Evolutionary conservation across 2,329 filamentous ascomycete species (phyloP).

Genomic region (Cladophialophora carrionii): DNA sequence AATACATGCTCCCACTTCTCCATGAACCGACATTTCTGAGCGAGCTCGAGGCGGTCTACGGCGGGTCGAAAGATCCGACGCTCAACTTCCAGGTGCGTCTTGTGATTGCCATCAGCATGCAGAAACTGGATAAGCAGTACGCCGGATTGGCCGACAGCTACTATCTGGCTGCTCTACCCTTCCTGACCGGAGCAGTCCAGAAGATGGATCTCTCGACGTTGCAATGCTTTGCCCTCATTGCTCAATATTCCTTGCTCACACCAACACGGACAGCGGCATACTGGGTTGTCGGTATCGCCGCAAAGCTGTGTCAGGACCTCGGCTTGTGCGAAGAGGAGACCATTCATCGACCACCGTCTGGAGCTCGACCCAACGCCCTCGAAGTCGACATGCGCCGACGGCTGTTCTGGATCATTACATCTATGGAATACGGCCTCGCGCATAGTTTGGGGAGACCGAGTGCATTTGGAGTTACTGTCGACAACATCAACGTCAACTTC

Average conservation of each 20-base stretch:
- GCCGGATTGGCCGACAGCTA: constrained; percentile 95
- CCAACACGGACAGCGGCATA: constrained; percentile 91
- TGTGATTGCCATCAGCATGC: constrained; percentile 91
- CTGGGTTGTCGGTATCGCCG: constrained; percentile 86
- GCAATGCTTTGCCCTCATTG: constrained; percentile 85
- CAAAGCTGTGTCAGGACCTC: constrained; percentile 84
- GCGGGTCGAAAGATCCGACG: constrained; percentile 74
- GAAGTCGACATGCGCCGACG: constrained; percentile 88
- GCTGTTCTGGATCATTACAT: constrained; percentile 82
- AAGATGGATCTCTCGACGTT: constrained; percentile 89
- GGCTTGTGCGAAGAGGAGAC: constrained; percentile 88
- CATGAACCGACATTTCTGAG: constrained; percentile 78
- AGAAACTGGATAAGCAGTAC: constrained; percentile 86
- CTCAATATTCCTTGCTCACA: constrained; percentile 87
- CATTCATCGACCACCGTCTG: constrained; percentile 66
- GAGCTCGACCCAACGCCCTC: constrained; percentile 67
- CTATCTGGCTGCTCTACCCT: constrained; percentile 84
- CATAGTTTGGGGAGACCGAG: constrained; percentile 86
- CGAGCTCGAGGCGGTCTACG: constrained; percentile 80
- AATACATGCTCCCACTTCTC: constrained; percentile 82
- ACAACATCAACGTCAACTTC: constrained; percentile 82
- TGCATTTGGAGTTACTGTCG: constrained; percentile 78
- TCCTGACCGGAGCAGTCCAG: constrained; percentile 78
- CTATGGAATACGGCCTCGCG: constrained; percentile 86
- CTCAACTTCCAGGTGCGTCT: constrained; percentile 87